A percentile compares a stretch with the other conserved stretches of the same genome.
phyloP scores from a whole-genome alignment of 1,139 yeast genomes.

The Blastobotrys niveus region DNA sequence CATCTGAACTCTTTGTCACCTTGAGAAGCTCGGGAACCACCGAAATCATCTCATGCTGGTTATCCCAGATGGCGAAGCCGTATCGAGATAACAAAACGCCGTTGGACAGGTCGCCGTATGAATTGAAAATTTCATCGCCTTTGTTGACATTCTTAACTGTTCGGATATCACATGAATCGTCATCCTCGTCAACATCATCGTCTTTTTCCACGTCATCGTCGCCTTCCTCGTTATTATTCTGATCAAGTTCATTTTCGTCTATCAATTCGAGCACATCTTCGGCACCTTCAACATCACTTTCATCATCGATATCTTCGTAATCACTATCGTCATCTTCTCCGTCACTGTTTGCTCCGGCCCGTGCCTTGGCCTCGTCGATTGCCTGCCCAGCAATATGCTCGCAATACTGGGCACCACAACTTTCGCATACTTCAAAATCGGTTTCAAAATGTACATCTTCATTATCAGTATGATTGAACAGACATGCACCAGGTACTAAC shows the following conservation, averaged over 20 bases:
- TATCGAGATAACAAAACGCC: constrained; percentile 63
- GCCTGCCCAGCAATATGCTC: constrained; percentile 29
- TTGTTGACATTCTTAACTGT: constrained; percentile 40
- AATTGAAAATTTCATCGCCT: constrained; percentile 64
- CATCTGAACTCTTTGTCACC: constrained; percentile 36
- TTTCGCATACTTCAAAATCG: constrained; percentile 60
- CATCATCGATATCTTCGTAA: constrained; percentile 24
- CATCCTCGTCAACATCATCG: constrained; percentile 35
- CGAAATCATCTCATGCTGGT: constrained; percentile 52
- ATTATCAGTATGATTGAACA: constrained; percentile 66
- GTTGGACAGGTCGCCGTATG: constrained; percentile 70
- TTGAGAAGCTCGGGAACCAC: constrained; percentile 49
- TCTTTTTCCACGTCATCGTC: constrained; percentile 28
- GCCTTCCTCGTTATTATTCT: constrained; percentile 27
- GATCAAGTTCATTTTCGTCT: no score
- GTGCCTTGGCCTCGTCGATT: constrained; percentile 16
- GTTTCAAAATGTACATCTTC: constrained; percentile 70
- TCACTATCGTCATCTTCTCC: constrained; percentile 7
- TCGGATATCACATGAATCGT: constrained; percentile 37
- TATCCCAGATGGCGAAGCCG: constrained; percentile 59
- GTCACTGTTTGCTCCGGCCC: constrained; percentile 1
- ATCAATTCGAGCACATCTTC: constrained; percentile 13
- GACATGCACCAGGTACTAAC: constrained; percentile 85
- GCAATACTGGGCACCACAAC: constrained; percentile 57
- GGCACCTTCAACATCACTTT: constrained; percentile 24